Conservation (phyloP, 768 basidiomycete species). For the Gautieria morchelliformis region DNA sequence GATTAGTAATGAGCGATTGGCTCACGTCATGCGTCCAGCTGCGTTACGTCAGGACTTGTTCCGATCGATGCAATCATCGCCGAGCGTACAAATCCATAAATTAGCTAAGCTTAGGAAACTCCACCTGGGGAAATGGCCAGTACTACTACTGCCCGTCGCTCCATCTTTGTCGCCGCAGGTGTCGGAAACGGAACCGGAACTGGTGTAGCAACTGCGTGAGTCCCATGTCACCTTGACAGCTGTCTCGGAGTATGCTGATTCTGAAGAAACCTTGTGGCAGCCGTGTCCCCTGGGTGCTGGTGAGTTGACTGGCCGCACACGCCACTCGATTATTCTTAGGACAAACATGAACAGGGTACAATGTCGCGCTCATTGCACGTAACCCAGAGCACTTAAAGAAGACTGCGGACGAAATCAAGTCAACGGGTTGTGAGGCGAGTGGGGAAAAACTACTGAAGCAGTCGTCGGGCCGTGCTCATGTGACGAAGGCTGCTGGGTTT, state of each 20-base stretch:
- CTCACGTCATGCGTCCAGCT: slow-evolving; percentile 44
- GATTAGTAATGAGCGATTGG: too few relatives aligned
- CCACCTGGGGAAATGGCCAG: too few relatives aligned
- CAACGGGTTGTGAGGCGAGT: slow-evolving; percentile 48
- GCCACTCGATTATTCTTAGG: background rate
- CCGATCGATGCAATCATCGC: too few relatives aligned
- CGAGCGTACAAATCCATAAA: slow-evolving; percentile 3
- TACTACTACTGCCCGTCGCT: slow-evolving; percentile 25
- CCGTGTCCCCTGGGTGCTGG: slow-evolving; percentile 23
- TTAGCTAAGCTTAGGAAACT: too few relatives aligned
- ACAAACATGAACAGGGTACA: slow-evolving; percentile 34
- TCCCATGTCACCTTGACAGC: background rate
- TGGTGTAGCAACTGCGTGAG: slow-evolving; percentile 8
- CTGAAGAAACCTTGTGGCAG: slow-evolving; percentile 35
- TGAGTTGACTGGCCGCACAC: background rate
- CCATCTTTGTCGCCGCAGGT: slow-evolving; percentile 53
- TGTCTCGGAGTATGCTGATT: slow-evolving; percentile 30
- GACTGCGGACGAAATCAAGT: slow-evolving; percentile 45
- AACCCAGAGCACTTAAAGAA: slow-evolving; percentile 41
- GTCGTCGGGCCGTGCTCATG: too few relatives aligned
- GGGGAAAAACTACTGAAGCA: too few relatives aligned
- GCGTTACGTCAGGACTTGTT: too few relatives aligned
- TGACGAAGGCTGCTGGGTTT: slow-evolving; percentile 44
- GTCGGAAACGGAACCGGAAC: slow-evolving; percentile 30
- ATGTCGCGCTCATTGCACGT: slow-evolving; percentile 56